phyloP scores from a whole-genome alignment of 2,329 filamentous ascomycete genomes.

The Fusarium tjaetaba region DNA sequence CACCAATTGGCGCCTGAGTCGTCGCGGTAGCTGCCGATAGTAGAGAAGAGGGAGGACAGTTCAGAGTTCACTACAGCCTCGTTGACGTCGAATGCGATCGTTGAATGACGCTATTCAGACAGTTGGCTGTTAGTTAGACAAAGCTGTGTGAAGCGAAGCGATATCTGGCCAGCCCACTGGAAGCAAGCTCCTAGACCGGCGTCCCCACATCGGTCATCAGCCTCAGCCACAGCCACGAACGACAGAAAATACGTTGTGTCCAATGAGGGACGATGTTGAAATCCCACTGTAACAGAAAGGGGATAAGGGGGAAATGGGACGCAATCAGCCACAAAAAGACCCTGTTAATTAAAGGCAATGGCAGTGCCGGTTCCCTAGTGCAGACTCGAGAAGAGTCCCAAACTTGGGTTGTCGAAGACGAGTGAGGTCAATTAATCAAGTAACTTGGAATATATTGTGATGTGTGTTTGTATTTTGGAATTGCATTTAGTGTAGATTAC shows the following conservation, averaged over 20 bases:
- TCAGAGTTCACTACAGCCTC: neutral
- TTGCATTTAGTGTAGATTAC: rapidly evolving
- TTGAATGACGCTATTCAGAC: neutral
- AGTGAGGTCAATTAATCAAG: neutral
- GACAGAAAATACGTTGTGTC: constrained; percentile 3
- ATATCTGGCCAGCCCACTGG: constrained; percentile 34
- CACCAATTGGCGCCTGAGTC: constrained; percentile 24
- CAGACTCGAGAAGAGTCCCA: neutral
- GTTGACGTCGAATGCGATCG: neutral
- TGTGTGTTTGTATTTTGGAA: neutral
- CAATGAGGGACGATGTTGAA: neutral
- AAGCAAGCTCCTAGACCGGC: constrained; percentile 33
- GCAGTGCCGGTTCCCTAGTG: constrained; percentile 15
- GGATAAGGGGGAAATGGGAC: constrained; percentile 21
- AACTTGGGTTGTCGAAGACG: neutral
- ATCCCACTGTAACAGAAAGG: constrained; percentile 1
- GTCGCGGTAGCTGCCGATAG: neutral
- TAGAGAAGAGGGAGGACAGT: neutral
- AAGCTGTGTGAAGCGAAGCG: constrained; percentile 23
- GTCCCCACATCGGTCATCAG: constrained; percentile 7
- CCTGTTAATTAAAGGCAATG: constrained; percentile 30
- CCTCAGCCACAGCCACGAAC: constrained; percentile 18
- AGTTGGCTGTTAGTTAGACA: neutral
- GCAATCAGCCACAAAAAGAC: constrained; percentile 40
- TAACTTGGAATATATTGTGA: too few species aligned